Conservation (phyloP, 352 stramenopile species). For the Pythium aquatile region DNA sequence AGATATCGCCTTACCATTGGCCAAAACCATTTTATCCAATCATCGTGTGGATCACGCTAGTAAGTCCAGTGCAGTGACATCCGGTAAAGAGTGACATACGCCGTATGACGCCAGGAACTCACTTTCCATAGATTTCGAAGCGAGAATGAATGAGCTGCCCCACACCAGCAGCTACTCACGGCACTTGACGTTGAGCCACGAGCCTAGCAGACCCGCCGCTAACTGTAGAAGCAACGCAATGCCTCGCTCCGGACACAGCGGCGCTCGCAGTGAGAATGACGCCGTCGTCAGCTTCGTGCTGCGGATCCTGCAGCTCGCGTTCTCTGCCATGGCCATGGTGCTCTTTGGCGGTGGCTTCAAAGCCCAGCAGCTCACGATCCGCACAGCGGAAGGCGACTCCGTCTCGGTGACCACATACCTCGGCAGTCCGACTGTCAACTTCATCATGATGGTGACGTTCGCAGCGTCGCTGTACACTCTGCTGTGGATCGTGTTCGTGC, state of each 20-base stretch:
- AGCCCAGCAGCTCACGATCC: slow-evolving; percentile 28
- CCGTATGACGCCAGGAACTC: not conserved
- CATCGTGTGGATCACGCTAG: not conserved
- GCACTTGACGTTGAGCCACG: not conserved
- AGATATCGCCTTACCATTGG: not conserved
- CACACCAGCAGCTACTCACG: not conserved
- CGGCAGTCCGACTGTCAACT: slow-evolving; percentile 56
- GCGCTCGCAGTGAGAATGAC: slow-evolving; percentile 38
- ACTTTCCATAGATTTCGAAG: not conserved
- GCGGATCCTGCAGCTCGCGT: slow-evolving; percentile 50
- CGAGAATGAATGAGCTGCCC: not conserved
- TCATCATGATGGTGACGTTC: slow-evolving; percentile 63
- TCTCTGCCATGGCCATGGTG: slow-evolving; percentile 43
- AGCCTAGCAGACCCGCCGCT: not conserved
- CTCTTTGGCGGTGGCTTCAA: slow-evolving; percentile 54
- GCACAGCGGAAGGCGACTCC: slow-evolving; percentile 3
- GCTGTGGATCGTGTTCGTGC: slow-evolving; percentile 52
- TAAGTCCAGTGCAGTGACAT: slow-evolving; percentile 21
- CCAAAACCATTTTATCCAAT: slow-evolving; percentile 4
- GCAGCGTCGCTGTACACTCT: slow-evolving; percentile 47
- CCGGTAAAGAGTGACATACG: slow-evolving; percentile 19
- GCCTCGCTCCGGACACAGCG: slow-evolving; percentile 16
- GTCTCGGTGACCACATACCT: slow-evolving; percentile 53
- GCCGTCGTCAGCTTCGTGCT: slow-evolving; percentile 44
- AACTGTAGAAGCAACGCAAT: slow-evolving; percentile 4